Percentiles rank a stretch among this genome's conserved stretches.
These are phyloP conservation scores for Cystofilobasidium capitatum DNA, from an alignment of 768 basidiomycete species.

Conservation along the genomic window DNA sequence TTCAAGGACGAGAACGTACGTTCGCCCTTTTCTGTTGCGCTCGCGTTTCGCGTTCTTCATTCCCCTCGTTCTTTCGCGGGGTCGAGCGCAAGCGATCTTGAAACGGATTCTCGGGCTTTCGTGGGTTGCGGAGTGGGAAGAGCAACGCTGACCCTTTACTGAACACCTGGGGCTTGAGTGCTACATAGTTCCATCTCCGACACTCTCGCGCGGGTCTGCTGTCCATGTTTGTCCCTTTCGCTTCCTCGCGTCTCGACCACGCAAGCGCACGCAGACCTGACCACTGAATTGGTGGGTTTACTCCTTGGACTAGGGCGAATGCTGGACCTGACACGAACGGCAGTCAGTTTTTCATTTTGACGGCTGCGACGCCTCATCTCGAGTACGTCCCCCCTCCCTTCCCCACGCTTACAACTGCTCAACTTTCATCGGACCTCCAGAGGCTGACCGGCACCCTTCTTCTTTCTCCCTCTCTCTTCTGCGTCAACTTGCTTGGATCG, in stretches of 20 bases:
- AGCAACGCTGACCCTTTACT: neutral
- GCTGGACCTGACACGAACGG: constrained; percentile 17
- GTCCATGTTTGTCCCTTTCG: neutral
- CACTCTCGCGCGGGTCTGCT: constrained; percentile 18
- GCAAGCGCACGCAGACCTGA: neutral
- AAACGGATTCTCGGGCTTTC: no score
- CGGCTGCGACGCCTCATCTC: constrained; percentile 33
- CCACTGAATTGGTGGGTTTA: neutral
- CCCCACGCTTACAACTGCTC: neutral
- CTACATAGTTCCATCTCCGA: constrained; percentile 17
- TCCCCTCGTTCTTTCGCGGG: neutral
- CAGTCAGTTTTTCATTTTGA: constrained; percentile 38
- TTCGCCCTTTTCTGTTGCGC: constrained; percentile 34
- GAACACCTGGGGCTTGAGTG: neutral
- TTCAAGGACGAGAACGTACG: constrained; percentile 40
- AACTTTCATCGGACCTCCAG: neutral
- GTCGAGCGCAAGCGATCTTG: no score
- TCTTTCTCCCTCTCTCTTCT: neutral
- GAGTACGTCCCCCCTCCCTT: constrained; percentile 31
- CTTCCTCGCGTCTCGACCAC: neutral
- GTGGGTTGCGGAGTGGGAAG: no score
- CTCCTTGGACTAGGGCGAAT: constrained; percentile 6
- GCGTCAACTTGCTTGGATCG: neutral
- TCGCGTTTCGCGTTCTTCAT: neutral
- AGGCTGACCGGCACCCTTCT: no score